A percentile compares a stretch with the other conserved stretches of the same genome.
phyloP scores from a whole-genome alignment of 148 eudicot genomes.

The Chenopodium quinoa region DNA sequence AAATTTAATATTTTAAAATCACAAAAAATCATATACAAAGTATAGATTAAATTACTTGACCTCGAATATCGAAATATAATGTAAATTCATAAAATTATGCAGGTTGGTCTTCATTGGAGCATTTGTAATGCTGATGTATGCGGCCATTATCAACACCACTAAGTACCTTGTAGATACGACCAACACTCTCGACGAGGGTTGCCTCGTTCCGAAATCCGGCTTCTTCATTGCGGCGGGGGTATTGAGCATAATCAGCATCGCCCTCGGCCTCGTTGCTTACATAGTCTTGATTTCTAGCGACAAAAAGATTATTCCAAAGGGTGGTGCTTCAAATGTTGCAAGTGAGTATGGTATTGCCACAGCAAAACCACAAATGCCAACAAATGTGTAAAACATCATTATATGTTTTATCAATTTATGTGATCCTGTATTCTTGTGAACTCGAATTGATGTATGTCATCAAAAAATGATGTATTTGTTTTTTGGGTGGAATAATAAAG shows the following conservation, averaged over 20 bases:
- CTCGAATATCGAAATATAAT: no score
- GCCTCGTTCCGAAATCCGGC: background rate
- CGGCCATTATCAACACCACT: constrained; percentile 8
- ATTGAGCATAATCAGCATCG: constrained; percentile 1
- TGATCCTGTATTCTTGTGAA: background rate
- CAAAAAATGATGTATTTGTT: background rate
- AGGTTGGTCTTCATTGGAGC: constrained; percentile 14
- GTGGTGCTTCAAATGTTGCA: background rate
- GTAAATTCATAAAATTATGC: background rate
- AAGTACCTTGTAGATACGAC: background rate
- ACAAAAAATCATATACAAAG: no score
- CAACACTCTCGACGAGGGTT: background rate
- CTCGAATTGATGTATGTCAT: background rate
- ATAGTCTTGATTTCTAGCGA: background rate
- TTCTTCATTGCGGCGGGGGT: constrained; percentile 2
- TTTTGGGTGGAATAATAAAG: background rate
- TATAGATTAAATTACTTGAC: no score
- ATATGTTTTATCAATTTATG: background rate
- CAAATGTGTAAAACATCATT: background rate
- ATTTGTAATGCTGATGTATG: background rate
- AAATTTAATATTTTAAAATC: no score
- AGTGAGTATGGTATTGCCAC: constrained; percentile 9
- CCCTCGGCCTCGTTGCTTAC: constrained; percentile 9
- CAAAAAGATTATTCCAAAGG: background rate
- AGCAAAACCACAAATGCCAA: constrained; percentile 4